These are phyloP conservation scores for Lecanosticta acicola DNA, from an alignment of 2,329 filamentous ascomycete species.

Conservation along the genomic window DNA sequence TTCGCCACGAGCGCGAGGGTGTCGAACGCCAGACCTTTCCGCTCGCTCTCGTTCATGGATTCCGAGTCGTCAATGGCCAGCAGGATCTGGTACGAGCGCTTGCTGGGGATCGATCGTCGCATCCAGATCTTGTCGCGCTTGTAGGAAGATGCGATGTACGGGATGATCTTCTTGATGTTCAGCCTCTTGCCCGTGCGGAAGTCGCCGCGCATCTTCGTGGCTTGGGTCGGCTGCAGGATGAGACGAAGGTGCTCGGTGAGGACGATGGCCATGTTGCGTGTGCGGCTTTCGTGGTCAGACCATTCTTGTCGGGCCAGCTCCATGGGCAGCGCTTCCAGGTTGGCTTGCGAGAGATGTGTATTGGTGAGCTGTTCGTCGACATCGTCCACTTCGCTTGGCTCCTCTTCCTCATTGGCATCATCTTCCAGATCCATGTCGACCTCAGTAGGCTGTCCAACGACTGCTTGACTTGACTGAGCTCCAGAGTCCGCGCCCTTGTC, in stretches of 20 bases:
- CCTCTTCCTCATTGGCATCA: conserved; percentile 34
- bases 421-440: conserved; percentile 39
- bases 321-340: conserved; percentile 19
- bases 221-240: conserved; percentile 88
- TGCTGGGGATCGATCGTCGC: conserved; percentile 82
- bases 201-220: conserved; percentile 91
- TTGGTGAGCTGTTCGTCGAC: conserved; percentile 53
- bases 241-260: conserved; percentile 92
- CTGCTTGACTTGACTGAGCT: conserved; percentile 32
- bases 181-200: conserved; percentile 97
- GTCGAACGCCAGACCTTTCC: conserved; percentile 79
- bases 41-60: conserved; percentile 80
- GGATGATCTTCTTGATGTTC: conserved; percentile 99
- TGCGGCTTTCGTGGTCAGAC: conserved; percentile 76
- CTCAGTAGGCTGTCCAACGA: conserved; percentile 42
- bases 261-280: conserved; percentile 78
- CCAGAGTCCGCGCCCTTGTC: conserved; percentile 13
- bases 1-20: conserved; percentile 88
- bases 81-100: conserved; percentile 94
- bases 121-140: conserved; percentile 99
- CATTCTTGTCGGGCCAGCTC: conserved; percentile 68
- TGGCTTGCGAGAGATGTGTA: conserved; percentile 58
- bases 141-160: conserved; percentile 96
- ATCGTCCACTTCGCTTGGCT: conserved; percentile 36
- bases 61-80: conserved; percentile 94